Evolutionary conservation across 306 rosid species (phyloP), one percentile per base, ranked within the genome.

Genomic region (Ochetophila trinervis): DNA sequence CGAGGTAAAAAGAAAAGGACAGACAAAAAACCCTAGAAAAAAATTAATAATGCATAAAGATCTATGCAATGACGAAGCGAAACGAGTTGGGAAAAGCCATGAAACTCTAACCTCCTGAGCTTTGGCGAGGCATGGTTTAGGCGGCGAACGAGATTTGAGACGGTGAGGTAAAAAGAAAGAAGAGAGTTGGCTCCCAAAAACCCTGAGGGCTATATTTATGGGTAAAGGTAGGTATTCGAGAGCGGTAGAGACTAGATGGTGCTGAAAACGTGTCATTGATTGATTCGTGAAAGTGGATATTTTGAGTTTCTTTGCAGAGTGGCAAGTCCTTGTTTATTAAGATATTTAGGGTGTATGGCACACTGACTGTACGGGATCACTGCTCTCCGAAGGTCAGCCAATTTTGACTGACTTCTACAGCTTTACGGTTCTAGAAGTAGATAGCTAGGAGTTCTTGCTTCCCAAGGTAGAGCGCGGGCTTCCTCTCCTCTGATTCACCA

Each of bases 91-190:
- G 35, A 10, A 62, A 62, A 37, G 20, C 21, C 13, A 2, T 3
- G 21, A 62, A 30, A 23, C 1, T 54, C 20, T 34, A n/a, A 83
- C 83, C 80, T 63, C 83, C 83, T 20, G 81, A 52, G 75, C 86
- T 63, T 17, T 85, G 66, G 73, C 88, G 88, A 80, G 88, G 57
- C 88, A 84, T 84, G n/a, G 18, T 52, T 67, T 5, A 0, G 73
- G 58, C 55, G 53, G 35, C 49, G 45, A 47, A 22, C 4, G 69
- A 52, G 73, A 30, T 27, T 56, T 57, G 74, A 64, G 69, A 17
- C 68, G 81, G 73, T 44, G 68, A 19, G 9, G 11, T 19, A 2
- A 0, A 8, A 0, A 17, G 2, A 0, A 0, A 24, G 58, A 0
- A 17, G 13, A 6, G 15, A 15, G 45, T 16, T 21, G 6, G 5